Percentiles rank a stretch among this genome's conserved stretches.
These are phyloP conservation scores for Clarireedia homoeocarpa DNA, from an alignment of 2,329 filamentous ascomycete species.

Conservation along the genomic window DNA sequence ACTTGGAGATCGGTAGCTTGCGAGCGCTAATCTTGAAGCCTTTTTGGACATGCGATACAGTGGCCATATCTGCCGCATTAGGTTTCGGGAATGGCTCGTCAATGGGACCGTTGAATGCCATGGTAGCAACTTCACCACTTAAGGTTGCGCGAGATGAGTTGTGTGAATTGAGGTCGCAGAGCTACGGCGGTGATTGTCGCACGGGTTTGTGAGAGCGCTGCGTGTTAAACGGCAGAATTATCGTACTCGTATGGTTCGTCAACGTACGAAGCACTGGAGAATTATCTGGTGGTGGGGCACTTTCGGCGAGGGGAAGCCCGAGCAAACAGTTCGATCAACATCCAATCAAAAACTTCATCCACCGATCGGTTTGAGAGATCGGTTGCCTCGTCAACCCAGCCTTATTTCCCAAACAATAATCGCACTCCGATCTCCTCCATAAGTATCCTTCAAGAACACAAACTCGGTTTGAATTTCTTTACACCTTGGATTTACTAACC, in stretches of 20 bases:
- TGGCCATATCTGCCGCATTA: slow-evolving; percentile 43
- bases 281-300: background rate
- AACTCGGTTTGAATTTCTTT: background rate
- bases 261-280: too few relatives aligned
- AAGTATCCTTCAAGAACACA: too few relatives aligned
- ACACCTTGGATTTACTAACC: slow-evolving; percentile 15
- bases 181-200: too few relatives aligned
- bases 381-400: background rate
- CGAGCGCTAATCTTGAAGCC: slow-evolving; percentile 71
- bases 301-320: too few relatives aligned
- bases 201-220: too few relatives aligned
- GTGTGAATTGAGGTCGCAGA: too few relatives aligned
- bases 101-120: slow-evolving; percentile 28
- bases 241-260: too few relatives aligned
- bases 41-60: slow-evolving; percentile 49
- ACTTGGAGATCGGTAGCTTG: slow-evolving; percentile 92
- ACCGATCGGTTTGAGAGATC: background rate
- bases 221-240: too few relatives aligned
- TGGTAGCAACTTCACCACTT: slow-evolving; percentile 5
- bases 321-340: too few relatives aligned
- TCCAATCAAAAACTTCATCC: too few relatives aligned
- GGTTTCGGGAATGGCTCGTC: slow-evolving; percentile 50
- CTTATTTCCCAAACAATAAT: background rate
- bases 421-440: background rate
- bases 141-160: too few relatives aligned